Percentiles rank a stretch among this genome's conserved stretches.
Evolutionary conservation across 2,329 filamentous ascomycete species (phyloP).

Genomic region (Penicillium aurantiogriseum): DNA sequence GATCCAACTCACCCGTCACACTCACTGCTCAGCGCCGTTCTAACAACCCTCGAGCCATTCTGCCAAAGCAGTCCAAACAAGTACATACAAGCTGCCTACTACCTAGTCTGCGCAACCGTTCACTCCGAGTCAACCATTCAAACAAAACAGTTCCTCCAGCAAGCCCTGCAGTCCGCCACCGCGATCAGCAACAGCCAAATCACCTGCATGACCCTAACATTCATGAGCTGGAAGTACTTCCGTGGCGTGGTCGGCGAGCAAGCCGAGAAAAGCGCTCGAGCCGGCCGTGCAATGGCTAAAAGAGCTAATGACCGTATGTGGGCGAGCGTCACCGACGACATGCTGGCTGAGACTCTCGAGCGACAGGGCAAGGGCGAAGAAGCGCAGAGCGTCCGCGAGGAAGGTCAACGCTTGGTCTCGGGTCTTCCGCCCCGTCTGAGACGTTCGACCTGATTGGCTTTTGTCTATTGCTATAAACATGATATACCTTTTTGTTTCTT

Average conservation of each 20-base stretch:
- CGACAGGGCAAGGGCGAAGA: constrained; percentile 64
- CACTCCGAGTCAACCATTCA: constrained; percentile 68
- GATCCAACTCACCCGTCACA: constrained; percentile 59
- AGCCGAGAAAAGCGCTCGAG: constrained; percentile 71
- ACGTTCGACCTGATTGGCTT: constrained; percentile 16
- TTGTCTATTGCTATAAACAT: neutral
- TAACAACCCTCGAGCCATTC: constrained; percentile 65
- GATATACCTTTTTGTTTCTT: constrained; percentile 5
- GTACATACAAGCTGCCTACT: constrained; percentile 74
- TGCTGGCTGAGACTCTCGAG: constrained; percentile 73
- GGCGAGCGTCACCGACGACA: constrained; percentile 77
- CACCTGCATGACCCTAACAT: constrained; percentile 76
- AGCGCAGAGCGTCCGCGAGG: constrained; percentile 47
- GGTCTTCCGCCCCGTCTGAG: constrained; percentile 40
- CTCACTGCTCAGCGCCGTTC: constrained; percentile 57
- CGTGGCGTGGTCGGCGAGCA: constrained; percentile 78
- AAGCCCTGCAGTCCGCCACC: constrained; percentile 68
- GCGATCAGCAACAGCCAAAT: constrained; percentile 72
- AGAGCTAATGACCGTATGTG: constrained; percentile 70
- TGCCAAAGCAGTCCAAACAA: constrained; percentile 69
- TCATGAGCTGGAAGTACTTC: constrained; percentile 82
- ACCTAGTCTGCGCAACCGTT: constrained; percentile 69
- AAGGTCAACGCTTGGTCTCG: constrained; percentile 44
- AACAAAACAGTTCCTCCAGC: constrained; percentile 74
- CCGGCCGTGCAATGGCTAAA: constrained; percentile 65